phyloP scores from a whole-genome alignment of 140 eudicot genomes.

The Oenanthe javanica region DNA sequence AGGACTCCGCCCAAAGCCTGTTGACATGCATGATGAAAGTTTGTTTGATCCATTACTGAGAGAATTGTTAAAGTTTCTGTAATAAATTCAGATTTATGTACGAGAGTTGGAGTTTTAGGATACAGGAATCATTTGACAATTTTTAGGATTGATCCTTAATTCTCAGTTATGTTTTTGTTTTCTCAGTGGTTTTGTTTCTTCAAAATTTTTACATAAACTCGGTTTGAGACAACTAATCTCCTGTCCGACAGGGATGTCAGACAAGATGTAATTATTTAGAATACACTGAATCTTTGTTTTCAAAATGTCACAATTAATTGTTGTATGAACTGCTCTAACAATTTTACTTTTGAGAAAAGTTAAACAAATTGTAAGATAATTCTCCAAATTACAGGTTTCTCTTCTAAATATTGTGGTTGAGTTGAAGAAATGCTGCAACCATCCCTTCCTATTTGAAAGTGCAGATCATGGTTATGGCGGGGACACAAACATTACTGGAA shows the following conservation, averaged over 20 bases:
- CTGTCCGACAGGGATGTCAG: background rate
- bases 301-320: background rate
- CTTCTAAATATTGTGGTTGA: conserved; percentile 96
- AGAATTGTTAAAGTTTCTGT: background rate
- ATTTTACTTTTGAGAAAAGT: background rate
- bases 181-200: background rate
- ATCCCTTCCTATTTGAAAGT: conserved; percentile 95
- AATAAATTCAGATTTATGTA: background rate
- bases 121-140: background rate
- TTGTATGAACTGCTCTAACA: background rate
- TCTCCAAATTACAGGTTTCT: conserved; percentile 66
- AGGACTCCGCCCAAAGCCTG: background rate
- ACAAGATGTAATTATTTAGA: background rate
- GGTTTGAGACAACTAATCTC: background rate
- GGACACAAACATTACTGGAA: conserved; percentile 61
- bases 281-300: background rate
- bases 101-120: background rate
- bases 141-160: background rate
- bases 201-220: background rate
- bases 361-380: conserved; percentile 4
- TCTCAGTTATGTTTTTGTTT: background rate
- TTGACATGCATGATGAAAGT: background rate
- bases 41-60: background rate
- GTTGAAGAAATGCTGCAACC: conserved; percentile 99
- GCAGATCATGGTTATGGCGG: conserved; percentile 99